Evolutionary conservation across 2,329 filamentous ascomycete genomes (phyloP).

Genomic region (Lasiodiplodia citricola): DNA sequence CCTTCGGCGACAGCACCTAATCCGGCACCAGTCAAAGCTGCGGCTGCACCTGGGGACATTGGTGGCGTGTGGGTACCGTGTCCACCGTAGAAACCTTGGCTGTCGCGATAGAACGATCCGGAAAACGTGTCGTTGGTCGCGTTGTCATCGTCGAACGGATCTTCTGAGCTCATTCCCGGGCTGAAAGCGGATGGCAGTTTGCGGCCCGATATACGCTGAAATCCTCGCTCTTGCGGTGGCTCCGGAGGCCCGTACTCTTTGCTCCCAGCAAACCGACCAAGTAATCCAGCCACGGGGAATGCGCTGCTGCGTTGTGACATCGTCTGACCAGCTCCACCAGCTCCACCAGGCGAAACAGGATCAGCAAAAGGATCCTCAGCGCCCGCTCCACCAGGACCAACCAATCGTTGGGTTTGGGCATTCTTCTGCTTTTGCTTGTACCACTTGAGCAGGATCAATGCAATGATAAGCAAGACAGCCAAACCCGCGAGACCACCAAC

Average conservation of each 20-base stretch:
- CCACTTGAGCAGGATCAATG: constrained; percentile 60
- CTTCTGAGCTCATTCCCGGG: constrained; percentile 51
- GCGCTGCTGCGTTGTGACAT: constrained; percentile 50
- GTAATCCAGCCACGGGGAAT: constrained; percentile 45
- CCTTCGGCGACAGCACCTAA: constrained; percentile 34
- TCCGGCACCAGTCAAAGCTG: constrained; percentile 5
- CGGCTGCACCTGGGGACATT: constrained; percentile 26
- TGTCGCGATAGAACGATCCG: constrained; percentile 52
- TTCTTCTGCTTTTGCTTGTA: constrained; percentile 48
- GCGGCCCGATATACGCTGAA: constrained; percentile 54
- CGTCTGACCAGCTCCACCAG: constrained; percentile 33
- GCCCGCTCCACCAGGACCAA: constrained; percentile 24
- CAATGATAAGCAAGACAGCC: constrained; percentile 55
- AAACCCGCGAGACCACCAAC: constrained; percentile 65
- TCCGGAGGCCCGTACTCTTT: constrained; percentile 35
- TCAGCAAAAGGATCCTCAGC: constrained; percentile 26
- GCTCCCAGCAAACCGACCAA: constrained; percentile 47
- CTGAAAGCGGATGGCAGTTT: constrained; percentile 57
- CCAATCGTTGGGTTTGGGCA: constrained; percentile 22
- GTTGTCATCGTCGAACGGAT: constrained; percentile 30
- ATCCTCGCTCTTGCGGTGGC: constrained; percentile 46
- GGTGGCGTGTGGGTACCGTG: constrained; percentile 33
- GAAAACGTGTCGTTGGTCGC: constrained; percentile 41
- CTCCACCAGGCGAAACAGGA: constrained; percentile 26
- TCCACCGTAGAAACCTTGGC: constrained; percentile 49